Conservation (phyloP, 495 filamentous ascomycete species). For the Neurospora sp. region DNA sequence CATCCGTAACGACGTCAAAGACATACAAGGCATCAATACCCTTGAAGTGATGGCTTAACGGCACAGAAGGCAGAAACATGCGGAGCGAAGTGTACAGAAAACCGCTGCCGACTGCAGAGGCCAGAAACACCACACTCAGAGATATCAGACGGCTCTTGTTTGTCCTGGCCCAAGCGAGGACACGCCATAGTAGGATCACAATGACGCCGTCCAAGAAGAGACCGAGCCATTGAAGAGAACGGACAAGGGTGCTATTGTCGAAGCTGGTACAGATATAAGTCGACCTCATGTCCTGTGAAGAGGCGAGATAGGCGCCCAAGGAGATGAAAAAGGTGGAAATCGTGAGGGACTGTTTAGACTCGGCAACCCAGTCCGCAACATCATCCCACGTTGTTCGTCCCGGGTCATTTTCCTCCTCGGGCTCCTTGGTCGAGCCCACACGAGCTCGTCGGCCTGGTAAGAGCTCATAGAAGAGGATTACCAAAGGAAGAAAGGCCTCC, state of each 20-base stretch:
- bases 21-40: slow-evolving; percentile 24
- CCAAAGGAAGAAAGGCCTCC: slow-evolving; percentile 31
- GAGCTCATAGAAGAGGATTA: slow-evolving; percentile 30
- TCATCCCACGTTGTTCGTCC: slow-evolving; percentile 28
- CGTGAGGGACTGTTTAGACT: slow-evolving; percentile 18
- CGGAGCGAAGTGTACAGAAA: slow-evolving; percentile 8
- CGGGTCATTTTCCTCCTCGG: slow-evolving; percentile 27
- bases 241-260: slow-evolving; percentile 17
- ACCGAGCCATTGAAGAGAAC: slow-evolving; percentile 27
- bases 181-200: slow-evolving; percentile 30
- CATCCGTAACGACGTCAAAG: slow-evolving; percentile 31
- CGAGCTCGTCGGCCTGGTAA: slow-evolving; percentile 21
- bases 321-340: slow-evolving; percentile 21
- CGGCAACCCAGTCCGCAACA: slow-evolving; percentile 23
- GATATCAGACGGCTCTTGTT: slow-evolving; percentile 30
- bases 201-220: slow-evolving; percentile 32
- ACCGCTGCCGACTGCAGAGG: slow-evolving; percentile 11
- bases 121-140: slow-evolving; percentile 26
- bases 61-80: not conserved
- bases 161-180: slow-evolving; percentile 37
- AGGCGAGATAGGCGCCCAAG: slow-evolving; percentile 19
- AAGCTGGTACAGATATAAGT: slow-evolving; percentile 35
- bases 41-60: slow-evolving; percentile 14
- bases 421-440: not conserved
- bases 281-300: slow-evolving; percentile 18